phyloP scores from a whole-genome alignment of 345 rosid species.

The Chamaenerion angustifolium region DNA sequence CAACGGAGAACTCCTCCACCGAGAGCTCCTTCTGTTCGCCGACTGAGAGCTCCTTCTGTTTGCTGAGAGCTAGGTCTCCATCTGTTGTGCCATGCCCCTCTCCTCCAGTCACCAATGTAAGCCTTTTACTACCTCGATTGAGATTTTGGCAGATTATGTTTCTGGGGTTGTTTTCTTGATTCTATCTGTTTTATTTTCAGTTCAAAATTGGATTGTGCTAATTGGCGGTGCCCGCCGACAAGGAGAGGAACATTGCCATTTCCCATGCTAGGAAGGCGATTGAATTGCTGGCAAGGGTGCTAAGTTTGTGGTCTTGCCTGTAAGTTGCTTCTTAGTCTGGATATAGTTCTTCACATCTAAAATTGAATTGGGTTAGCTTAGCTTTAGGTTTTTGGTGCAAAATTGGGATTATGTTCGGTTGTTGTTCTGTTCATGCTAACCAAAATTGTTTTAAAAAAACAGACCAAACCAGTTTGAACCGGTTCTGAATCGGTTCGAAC shows the following conservation, averaged over 20 bases:
- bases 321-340: slow-evolving; percentile 16
- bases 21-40: no score
- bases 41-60: no score
- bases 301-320: slow-evolving; percentile 70
- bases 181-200: no score
- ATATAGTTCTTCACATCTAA: not conserved
- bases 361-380: not conserved
- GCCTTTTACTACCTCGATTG: not conserved
- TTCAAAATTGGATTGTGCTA: slow-evolving; percentile 78
- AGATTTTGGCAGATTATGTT: not conserved
- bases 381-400: not conserved
- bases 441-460: no score
- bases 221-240: slow-evolving; percentile 56
- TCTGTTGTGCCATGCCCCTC: slow-evolving; percentile 62
- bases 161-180: not conserved
- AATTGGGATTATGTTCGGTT: no score
- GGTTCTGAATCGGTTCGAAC: no score
- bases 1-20: slow-evolving; percentile 13
- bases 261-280: slow-evolving; percentile 52
- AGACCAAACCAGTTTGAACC: no score
- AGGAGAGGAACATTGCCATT: slow-evolving; percentile 63
- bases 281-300: slow-evolving; percentile 59
- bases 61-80: slow-evolving; percentile 62
- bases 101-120: slow-evolving; percentile 58
- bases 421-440: no score